Conservation (phyloP, 306 rosid genomes). For the Canavalia ensiformis region DNA sequence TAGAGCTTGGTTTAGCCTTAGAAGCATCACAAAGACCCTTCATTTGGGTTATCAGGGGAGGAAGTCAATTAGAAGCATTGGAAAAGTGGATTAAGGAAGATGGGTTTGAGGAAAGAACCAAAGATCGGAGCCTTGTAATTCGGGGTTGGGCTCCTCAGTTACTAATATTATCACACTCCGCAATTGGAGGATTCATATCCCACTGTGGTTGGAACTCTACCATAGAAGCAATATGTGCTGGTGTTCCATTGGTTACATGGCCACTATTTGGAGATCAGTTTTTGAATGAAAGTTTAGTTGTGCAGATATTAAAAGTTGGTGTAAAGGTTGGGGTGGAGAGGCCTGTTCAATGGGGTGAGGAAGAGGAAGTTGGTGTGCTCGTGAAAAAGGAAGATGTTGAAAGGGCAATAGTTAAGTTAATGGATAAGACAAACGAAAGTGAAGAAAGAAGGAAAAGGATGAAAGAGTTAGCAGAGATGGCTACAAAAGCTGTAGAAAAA, state of each 20-base stretch:
- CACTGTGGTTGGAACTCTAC: constrained; percentile 79
- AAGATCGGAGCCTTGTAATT: constrained; percentile 49
- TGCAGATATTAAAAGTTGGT: constrained; percentile 44
- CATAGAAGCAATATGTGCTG: constrained; percentile 61
- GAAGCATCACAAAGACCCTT: constrained; percentile 66
- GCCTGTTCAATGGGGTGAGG: constrained; percentile 39
- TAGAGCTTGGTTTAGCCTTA: constrained; percentile 60
- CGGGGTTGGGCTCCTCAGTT: constrained; percentile 76
- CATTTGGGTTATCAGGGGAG: constrained; percentile 64
- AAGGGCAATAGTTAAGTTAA: constrained; percentile 51
- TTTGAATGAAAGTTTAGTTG: constrained; percentile 50
- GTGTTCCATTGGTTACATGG: constrained; percentile 73
- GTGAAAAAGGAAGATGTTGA: constrained; percentile 56
- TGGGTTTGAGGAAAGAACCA: constrained; percentile 58
- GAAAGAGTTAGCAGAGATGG: constrained; percentile 48
- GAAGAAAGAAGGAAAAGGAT: constrained; percentile 54
- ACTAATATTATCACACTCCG: constrained; percentile 57
- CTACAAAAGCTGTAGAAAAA: constrained; percentile 57
- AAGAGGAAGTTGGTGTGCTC: constrained; percentile 43
- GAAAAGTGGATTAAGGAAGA: constrained; percentile 51
- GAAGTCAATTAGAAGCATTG: constrained; percentile 43
- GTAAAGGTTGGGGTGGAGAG: constrained; percentile 54
- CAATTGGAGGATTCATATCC: constrained; percentile 66
- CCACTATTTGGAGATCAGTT: constrained; percentile 67
- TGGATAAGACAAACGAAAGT: constrained; percentile 51